Conservation (phyloP, 257 asterid genomes). For the Verbena officinalis region DNA sequence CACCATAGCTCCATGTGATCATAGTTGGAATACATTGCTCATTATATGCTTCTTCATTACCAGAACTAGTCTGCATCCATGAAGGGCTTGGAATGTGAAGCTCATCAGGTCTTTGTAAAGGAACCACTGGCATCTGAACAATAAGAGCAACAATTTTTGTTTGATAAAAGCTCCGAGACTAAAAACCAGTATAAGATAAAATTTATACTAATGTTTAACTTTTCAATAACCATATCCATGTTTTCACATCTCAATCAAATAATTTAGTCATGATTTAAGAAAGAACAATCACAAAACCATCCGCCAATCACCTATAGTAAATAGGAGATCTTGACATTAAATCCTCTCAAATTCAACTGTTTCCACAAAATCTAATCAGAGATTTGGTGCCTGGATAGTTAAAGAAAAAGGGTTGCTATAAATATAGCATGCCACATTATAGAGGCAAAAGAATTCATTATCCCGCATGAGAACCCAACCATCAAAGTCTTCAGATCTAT, state of each 20-base stretch:
- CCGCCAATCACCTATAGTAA: background rate
- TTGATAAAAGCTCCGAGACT: background rate
- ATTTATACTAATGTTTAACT: constrained; percentile 4
- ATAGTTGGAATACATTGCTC: constrained; percentile 93
- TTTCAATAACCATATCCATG: constrained; percentile 7
- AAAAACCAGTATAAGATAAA: background rate
- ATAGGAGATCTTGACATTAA: constrained; percentile 11
- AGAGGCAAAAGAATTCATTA: constrained; percentile 19
- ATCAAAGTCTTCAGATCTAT: constrained; percentile 51
- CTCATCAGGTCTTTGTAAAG: constrained; percentile 93
- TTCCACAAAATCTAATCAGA: constrained; percentile 15
- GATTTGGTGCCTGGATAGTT: background rate
- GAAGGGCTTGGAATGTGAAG: constrained; percentile 76
- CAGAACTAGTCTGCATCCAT: constrained; percentile 83
- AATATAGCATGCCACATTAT: constrained; percentile 12
- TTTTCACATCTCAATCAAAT: constrained; percentile 2
- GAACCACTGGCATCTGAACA: constrained; percentile 86
- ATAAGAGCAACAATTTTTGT: background rate
- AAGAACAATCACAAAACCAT: constrained; percentile 12
- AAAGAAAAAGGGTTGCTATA: constrained; percentile 1
- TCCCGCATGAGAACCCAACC: constrained; percentile 24
- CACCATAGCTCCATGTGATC: constrained; percentile 90
- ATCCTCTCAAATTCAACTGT: constrained; percentile 5
- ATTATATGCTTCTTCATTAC: constrained; percentile 54
- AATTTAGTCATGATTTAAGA: background rate